Evolutionary conservation across 805 yeast species (phyloP).

Genomic region (Kodamaea nitidulidarum): DNA sequence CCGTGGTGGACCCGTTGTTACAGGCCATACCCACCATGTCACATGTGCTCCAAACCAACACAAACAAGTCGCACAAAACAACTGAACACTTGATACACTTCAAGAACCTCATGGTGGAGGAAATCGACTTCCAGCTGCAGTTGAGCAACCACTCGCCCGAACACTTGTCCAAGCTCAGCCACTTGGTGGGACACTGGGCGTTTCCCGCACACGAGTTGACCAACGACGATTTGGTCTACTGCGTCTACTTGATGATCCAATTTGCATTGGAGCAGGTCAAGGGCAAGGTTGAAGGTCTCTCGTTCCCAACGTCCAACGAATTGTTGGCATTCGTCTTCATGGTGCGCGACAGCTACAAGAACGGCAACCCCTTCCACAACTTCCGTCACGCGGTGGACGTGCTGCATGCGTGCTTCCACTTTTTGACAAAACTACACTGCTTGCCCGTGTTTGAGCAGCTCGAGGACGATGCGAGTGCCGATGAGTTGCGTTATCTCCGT

Average conservation of each 20-base stretch:
- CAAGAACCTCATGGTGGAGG: conserved; percentile 23
- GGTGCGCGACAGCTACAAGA: conserved; percentile 73
- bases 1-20: conserved; percentile 10
- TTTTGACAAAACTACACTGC: conserved; percentile 43
- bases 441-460: conserved; percentile 37
- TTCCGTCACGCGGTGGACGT: conserved; percentile 96
- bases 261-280: conserved; percentile 34
- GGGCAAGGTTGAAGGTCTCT: conserved; percentile 5
- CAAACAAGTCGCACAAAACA: conserved; percentile 23
- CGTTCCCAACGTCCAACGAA: conserved; percentile 28
- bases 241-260: conserved; percentile 53
- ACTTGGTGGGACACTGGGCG: conserved; percentile 56
- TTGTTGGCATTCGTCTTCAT: conserved; percentile 59
- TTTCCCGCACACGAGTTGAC: conserved; percentile 65
- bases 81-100: conserved; percentile 19
- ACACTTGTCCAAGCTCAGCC: conserved; percentile 28
- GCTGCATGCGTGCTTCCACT: conserved; percentile 79
- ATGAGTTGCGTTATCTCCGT: conserved; percentile 17
- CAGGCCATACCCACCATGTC: conserved; percentile 37
- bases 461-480: conserved; percentile 27
- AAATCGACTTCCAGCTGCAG: conserved; percentile 29
- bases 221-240: conserved; percentile 61
- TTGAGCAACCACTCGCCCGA: conserved; percentile 21
- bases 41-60: conserved; percentile 21
- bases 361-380: conserved; percentile 89